Evolutionary conservation across 2,329 filamentous ascomycete genomes (phyloP).

Genomic region (Lachnellula hyalina): DNA sequence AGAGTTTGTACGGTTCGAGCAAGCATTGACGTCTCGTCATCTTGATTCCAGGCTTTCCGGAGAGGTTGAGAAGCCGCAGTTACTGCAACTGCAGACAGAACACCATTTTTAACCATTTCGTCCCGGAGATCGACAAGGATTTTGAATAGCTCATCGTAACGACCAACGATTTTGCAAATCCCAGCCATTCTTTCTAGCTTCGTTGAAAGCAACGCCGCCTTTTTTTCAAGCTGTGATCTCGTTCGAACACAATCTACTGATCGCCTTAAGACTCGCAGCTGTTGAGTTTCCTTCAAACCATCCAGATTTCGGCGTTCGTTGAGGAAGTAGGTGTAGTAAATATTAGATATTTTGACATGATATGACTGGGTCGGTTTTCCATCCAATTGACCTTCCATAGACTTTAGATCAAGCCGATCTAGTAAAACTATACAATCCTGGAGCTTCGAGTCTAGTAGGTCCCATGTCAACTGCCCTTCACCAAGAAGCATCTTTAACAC

Average conservation of each 20-base stretch:
- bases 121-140: conserved; percentile 57
- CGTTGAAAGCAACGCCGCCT: conserved; percentile 52
- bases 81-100: conserved; percentile 48
- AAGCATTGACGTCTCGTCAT: conserved; percentile 46
- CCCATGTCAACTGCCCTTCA: conserved; percentile 45
- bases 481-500: conserved; percentile 50
- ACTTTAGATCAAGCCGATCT: conserved; percentile 41
- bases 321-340: conserved; percentile 62
- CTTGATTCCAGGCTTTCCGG: conserved; percentile 46
- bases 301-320: conserved; percentile 42
- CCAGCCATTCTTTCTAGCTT: conserved; percentile 66
- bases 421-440: conserved; percentile 51
- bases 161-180: conserved; percentile 47
- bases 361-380: conserved; percentile 39
- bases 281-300: conserved; percentile 37
- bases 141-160: conserved; percentile 51
- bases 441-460: conserved; percentile 50
- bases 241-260: conserved; percentile 59
- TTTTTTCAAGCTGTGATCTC: conserved; percentile 48
- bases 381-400: conserved; percentile 8
- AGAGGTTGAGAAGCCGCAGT: conserved; percentile 47
- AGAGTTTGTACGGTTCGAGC: conserved; percentile 56
- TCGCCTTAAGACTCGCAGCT: conserved; percentile 54
- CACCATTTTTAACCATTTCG: conserved; percentile 53
- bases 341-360: conserved; percentile 63